Conservation (phyloP, 2,329 filamentous ascomycete species). For the Fusarium anguioides region DNA sequence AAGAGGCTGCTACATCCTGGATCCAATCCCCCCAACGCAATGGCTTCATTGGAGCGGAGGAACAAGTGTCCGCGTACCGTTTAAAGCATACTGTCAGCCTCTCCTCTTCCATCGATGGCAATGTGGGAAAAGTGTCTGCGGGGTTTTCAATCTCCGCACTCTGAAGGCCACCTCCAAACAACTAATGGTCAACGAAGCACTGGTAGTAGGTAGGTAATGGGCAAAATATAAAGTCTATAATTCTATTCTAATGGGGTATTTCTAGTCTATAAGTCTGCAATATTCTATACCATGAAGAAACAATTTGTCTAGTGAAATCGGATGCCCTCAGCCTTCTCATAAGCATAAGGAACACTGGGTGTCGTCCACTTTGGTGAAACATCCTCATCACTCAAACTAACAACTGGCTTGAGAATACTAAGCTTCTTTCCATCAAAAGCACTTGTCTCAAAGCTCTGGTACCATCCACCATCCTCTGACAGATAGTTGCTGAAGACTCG, state of each 20-base stretch:
- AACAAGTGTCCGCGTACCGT: conserved; percentile 1
- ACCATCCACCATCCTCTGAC: not conserved
- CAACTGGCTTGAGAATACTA: conserved; percentile 21
- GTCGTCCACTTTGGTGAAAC: conserved; percentile 13
- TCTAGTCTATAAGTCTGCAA: fast-evolving
- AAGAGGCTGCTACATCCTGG: not conserved
- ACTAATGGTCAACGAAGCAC: too few relatives aligned
- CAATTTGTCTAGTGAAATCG: not conserved
- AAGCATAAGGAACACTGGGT: conserved; percentile 21
- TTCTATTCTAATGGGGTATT: not conserved
- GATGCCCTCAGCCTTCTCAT: conserved; percentile 14
- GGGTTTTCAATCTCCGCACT: not conserved
- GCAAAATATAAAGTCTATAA: too few relatives aligned
- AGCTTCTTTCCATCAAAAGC: conserved; percentile 16
- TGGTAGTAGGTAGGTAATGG: too few relatives aligned
- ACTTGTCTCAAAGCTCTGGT: conserved; percentile 15
- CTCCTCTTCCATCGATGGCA: too few relatives aligned
- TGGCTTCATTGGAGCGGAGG: not conserved
- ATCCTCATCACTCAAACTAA: not conserved
- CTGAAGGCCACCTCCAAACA: too few relatives aligned
- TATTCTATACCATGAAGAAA: fast-evolving
- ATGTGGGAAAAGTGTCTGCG: not conserved
- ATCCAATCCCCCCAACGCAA: not conserved
- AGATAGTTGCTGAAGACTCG: not conserved
- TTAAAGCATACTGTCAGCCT: too few relatives aligned